Conservation (phyloP, 176 grass and related monocot species). For the Triticum monococcum region DNA sequence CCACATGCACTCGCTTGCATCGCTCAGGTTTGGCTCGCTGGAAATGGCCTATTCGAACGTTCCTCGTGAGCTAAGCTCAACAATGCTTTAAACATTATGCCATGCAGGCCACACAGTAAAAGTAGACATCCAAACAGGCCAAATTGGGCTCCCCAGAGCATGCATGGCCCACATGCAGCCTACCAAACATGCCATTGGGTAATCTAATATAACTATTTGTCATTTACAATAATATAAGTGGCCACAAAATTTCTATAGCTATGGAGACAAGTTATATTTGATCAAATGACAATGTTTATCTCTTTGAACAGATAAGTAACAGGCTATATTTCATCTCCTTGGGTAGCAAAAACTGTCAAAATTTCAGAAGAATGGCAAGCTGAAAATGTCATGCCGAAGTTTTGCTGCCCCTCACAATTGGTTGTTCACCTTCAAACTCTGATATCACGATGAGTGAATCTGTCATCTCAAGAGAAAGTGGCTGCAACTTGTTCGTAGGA, state of each 20-base stretch:
- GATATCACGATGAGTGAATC: slow-evolving; percentile 92
- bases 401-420: slow-evolving; percentile 5
- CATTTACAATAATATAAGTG: neutral
- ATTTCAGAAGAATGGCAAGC: neutral
- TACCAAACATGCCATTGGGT: no score
- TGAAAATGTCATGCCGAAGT: slow-evolving; percentile 24
- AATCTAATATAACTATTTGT: neutral
- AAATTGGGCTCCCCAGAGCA: no score
- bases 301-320: slow-evolving; percentile 1
- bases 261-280: neutral
- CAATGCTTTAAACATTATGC: no score
- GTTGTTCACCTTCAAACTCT: slow-evolving; percentile 82
- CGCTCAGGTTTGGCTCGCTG: no score
- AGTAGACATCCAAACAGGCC: no score
- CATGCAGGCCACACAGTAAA: no score
- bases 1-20: no score
- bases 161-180: no score
- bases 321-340: slow-evolving; percentile 15
- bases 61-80: no score
- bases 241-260: slow-evolving; percentile 7
- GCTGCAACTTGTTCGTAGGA: slow-evolving; percentile 74
- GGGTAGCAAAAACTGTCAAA: neutral
- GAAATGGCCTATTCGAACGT: no score
- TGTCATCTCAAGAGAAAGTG: slow-evolving; percentile 68
- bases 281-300: slow-evolving; percentile 8